Percentiles rank a stretch among this genome's conserved stretches.
These are phyloP conservation scores for Capsella rubella DNA, from an alignment of 441 rosid species.

Conservation along the genomic window DNA sequence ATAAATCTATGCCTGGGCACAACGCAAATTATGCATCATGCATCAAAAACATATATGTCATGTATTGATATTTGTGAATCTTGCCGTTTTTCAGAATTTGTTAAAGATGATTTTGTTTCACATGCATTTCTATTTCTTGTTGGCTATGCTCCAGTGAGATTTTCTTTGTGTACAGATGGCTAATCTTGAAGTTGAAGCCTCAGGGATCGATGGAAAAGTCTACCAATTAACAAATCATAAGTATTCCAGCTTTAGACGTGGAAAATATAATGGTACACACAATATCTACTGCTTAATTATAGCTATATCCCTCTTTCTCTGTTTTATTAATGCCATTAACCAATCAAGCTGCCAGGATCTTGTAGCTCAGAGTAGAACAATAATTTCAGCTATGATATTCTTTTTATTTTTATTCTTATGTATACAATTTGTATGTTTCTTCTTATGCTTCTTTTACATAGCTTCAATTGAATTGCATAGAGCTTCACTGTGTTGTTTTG, in stretches of 20 bases:
- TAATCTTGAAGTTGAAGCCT: conserved; percentile 75
- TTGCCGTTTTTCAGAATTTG: background rate
- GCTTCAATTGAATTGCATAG: conserved; percentile 20
- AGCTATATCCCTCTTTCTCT: conserved; percentile 12
- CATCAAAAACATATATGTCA: background rate
- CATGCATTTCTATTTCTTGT: conserved; percentile 12
- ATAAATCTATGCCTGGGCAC: conserved; percentile 3
- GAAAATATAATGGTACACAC: conserved; percentile 79
- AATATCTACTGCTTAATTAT: conserved; percentile 22
- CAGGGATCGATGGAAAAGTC: conserved; percentile 71
- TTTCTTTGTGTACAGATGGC: conserved; percentile 65
- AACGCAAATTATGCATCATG: background rate
- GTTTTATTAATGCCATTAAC: background rate
- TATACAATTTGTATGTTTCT: background rate
- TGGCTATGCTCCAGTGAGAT: conserved; percentile 18
- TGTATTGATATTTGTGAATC: conserved; percentile 13
- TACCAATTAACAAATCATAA: conserved; percentile 70
- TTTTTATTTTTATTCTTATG: too few relatives aligned
- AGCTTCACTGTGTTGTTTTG: conserved; percentile 26
- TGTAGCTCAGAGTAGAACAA: background rate
- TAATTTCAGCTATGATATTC: background rate
- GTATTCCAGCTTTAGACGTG: conserved; percentile 66
- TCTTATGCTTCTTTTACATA: background rate
- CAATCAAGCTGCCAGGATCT: conserved; percentile 18
- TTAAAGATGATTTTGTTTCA: background rate